Conservation (phyloP, 345 rosid species). For the Aquilaria malaccensis region DNA sequence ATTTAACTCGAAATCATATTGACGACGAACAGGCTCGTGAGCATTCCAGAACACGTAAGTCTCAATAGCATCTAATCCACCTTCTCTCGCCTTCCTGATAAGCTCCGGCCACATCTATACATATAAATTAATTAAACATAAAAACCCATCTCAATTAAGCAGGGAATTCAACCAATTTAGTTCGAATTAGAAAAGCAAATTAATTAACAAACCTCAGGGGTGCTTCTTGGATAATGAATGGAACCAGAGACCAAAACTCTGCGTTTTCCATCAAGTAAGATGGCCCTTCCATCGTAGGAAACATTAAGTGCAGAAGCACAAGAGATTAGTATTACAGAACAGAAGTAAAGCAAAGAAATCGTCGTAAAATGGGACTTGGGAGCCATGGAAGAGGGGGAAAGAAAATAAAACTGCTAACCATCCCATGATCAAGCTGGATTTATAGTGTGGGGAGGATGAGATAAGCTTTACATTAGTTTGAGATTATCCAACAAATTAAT, state of each 20-base stretch:
- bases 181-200: neutral
- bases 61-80: conserved; percentile 57
- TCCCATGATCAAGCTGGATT: no score
- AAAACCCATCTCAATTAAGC: neutral
- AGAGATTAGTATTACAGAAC: neutral
- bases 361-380: neutral
- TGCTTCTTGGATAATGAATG: conserved; percentile 64
- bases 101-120: conserved; percentile 68
- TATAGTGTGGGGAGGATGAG: no score
- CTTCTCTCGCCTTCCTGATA: conserved; percentile 51
- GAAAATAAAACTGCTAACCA: neutral
- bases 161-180: neutral
- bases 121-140: neutral
- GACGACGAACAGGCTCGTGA: conserved; percentile 49
- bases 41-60: conserved; percentile 65
- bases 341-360: neutral
- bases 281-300: conserved; percentile 38
- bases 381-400: no score
- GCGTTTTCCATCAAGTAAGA: conserved; percentile 45
- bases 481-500: no score
- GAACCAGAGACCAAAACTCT: conserved; percentile 56
- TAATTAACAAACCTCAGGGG: conserved; percentile 29
- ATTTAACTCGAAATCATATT: conserved; percentile 44
- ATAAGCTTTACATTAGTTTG: no score
- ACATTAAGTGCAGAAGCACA: conserved; percentile 18